A percentile compares a stretch with the other conserved stretches of the same genome.
These are phyloP conservation scores for Leucocoprinus leucothites DNA, from an alignment of 768 basidiomycete genomes.

Conservation along the genomic window DNA sequence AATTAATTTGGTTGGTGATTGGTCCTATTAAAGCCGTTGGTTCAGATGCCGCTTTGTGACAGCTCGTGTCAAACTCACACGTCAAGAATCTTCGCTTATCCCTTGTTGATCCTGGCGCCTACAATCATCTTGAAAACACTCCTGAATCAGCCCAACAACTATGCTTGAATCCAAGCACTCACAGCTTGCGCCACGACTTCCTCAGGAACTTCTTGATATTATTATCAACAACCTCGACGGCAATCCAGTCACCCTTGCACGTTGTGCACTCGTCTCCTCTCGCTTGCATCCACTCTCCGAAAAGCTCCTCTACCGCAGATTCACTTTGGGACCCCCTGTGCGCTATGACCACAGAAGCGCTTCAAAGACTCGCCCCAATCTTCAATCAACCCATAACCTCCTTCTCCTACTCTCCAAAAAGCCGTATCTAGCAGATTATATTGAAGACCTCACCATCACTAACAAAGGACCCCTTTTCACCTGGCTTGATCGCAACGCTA, in stretches of 20 bases:
- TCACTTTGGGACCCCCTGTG: background rate
- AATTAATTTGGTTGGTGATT: too few relatives aligned
- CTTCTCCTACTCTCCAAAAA: background rate
- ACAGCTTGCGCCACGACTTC: background rate
- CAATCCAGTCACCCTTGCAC: background rate
- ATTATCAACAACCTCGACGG: background rate
- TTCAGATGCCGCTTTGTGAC: background rate
- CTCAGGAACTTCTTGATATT: background rate
- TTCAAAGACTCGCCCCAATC: background rate
- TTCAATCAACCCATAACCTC: slow-evolving; percentile 2
- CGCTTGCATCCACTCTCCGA: background rate
- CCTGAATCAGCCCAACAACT: background rate
- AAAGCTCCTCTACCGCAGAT: slow-evolving; percentile 7
- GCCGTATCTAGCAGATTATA: background rate
- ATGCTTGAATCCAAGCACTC: background rate
- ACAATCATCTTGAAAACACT: background rate
- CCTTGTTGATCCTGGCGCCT: background rate
- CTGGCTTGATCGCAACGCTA: background rate
- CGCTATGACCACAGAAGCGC: background rate
- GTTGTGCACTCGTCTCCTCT: background rate
- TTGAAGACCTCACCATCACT: slow-evolving; percentile 2
- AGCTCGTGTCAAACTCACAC: background rate
- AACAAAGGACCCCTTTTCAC: slow-evolving; percentile 4
- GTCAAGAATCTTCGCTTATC: background rate
- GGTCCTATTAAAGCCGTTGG: too few relatives aligned